These are phyloP conservation scores for Bodo saltans DNA, from an alignment of 78 protist species.

Conservation along the genomic window DNA sequence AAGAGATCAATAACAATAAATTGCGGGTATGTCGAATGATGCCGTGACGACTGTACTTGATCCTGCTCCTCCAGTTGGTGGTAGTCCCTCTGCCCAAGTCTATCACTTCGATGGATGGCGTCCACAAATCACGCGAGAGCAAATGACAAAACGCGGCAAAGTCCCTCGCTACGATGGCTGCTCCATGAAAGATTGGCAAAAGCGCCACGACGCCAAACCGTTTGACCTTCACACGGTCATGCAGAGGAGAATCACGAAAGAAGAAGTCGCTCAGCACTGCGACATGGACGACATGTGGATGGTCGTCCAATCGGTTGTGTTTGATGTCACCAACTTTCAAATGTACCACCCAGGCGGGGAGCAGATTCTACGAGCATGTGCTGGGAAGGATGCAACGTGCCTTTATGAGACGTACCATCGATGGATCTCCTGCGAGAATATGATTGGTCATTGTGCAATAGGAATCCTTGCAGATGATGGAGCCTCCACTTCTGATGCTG, in stretches of 20 bases:
- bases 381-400: slow-evolving; percentile 35
- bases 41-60: too few relatives aligned
- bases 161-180: neutral
- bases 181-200: neutral
- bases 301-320: slow-evolving; percentile 53
- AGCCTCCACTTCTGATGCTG: too few relatives aligned
- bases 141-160: too few relatives aligned
- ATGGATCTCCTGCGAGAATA: neutral
- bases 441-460: too few relatives aligned
- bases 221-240: neutral
- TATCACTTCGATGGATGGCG: too few relatives aligned
- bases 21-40: too few relatives aligned
- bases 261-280: slow-evolving; percentile 59
- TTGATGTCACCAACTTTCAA: slow-evolving; percentile 48
- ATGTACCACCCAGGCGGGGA: slow-evolving; percentile 30
- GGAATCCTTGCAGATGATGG: too few relatives aligned
- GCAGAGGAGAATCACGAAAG: neutral
- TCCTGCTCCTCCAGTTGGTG: too few relatives aligned
- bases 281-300: slow-evolving; percentile 55
- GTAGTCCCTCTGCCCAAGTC: too few relatives aligned
- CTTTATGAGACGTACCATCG: neutral
- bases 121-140: too few relatives aligned
- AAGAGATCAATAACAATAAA: too few relatives aligned
- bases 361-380: neutral
- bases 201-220: neutral